A percentile compares a stretch with the other conserved stretches of the same genome.
Conservation (phyloP, 257 asterid genomes). For the Solanum neorickii region DNA sequence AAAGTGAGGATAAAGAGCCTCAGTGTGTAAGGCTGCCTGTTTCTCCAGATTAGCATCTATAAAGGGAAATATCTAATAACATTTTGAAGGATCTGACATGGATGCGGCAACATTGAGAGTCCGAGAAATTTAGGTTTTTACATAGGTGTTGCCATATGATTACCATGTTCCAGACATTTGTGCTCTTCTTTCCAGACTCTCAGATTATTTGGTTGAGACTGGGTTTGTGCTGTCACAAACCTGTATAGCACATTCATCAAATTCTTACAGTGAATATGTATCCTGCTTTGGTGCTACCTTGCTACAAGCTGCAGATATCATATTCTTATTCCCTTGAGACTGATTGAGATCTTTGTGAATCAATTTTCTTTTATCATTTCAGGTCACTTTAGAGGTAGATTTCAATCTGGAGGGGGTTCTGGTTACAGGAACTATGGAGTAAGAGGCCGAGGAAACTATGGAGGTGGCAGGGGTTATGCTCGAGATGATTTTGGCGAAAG, state of each 20-base stretch:
- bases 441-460: conserved; percentile 72
- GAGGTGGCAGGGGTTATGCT: conserved; percentile 52
- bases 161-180: background rate
- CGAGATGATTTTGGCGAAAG: conserved; percentile 52
- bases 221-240: background rate
- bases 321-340: background rate
- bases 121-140: background rate
- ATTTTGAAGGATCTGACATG: background rate
- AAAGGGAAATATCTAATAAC: background rate
- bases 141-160: background rate
- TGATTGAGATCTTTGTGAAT: background rate
- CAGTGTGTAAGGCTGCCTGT: background rate
- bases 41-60: background rate
- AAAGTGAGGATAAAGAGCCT: background rate
- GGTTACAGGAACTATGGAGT: conserved; percentile 76
- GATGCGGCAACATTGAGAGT: background rate
- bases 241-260: background rate
- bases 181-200: background rate
- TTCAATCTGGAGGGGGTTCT: conserved; percentile 51
- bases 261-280: background rate
- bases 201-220: background rate
- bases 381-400: conserved; percentile 57
- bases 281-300: background rate
- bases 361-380: background rate
- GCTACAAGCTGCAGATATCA: background rate